Evolutionary conservation across 345 rosid genomes (phyloP), one percentile per base, ranked within the genome.

Genomic region (Turnera subulata): DNA sequence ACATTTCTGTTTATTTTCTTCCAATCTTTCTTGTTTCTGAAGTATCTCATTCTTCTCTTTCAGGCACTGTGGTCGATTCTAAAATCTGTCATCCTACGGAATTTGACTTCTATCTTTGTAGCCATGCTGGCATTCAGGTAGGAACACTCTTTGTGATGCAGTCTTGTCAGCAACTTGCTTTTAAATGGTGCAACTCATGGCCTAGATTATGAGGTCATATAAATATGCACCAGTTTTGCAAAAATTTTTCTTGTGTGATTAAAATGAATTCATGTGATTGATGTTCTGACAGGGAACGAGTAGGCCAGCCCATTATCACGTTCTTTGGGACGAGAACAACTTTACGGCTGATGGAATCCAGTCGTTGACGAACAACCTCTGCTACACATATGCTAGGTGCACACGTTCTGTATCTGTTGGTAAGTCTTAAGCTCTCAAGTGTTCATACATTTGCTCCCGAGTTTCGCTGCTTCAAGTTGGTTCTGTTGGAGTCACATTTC

Each of bases 41-140:
- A 24, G 32, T 17, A 20, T 26, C 20, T 52, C 5, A 22, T 21
- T 20, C 65, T 59, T 19, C 22, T 38, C 33, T 60, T 59, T 1
- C 79, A 93, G 99, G 99, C 44, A 93, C 99, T 0, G 99, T 93
- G 47, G 95, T 93, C 19, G 99, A 93, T 68, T 63, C 95, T 2
- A 93, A 82, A 58, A 93, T 93, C 64, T 93, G 99, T 54, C 99
- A 93, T 84, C 97, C 99, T 17, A 79, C 95, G 2, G 99, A 93
- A 55, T 93, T 93, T 48, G 97, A 93, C 60, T 93, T 93, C 63
- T 93, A 93, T 68, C 96, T 93, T 26, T 93, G 99, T 73, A 93
- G 99, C 65, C 99, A 93, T 55, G 99, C 99, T 26, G 97, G 99
- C 25, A 84, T 93, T 69, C 99, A 90, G 99, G 99, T 90, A 71